A percentile compares a stretch with the other conserved stretches of the same genome.
Conservation (phyloP, 2,329 filamentous ascomycete species). For the Fusarium avenaceum region DNA sequence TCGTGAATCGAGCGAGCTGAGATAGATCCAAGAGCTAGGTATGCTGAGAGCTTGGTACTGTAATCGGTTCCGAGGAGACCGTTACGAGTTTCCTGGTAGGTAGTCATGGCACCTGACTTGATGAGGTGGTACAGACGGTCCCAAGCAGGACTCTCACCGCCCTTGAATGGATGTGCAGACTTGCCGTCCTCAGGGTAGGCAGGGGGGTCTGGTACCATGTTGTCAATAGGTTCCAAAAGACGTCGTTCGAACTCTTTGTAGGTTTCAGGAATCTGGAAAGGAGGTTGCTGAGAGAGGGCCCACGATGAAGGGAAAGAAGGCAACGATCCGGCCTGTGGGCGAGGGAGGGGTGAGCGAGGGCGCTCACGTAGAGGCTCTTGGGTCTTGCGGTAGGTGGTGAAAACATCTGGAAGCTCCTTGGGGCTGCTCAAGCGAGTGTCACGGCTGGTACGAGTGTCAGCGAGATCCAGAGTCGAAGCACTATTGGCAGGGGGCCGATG, state of each 20-base stretch:
- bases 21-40: slow-evolving; percentile 78
- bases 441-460: slow-evolving; percentile 62
- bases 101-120: slow-evolving; percentile 69
- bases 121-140: slow-evolving; percentile 73
- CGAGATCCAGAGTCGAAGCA: background rate
- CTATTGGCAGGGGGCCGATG: too few relatives aligned
- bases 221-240: slow-evolving; percentile 69
- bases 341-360: slow-evolving; percentile 69
- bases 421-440: slow-evolving; percentile 72
- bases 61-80: slow-evolving; percentile 78
- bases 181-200: slow-evolving; percentile 64
- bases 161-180: slow-evolving; percentile 75
- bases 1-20: slow-evolving; percentile 80
- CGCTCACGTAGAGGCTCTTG: slow-evolving; percentile 77
- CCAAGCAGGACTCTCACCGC: slow-evolving; percentile 74
- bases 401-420: slow-evolving; percentile 77
- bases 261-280: slow-evolving; percentile 73
- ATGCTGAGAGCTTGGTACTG: slow-evolving; percentile 82
- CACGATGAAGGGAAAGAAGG: slow-evolving; percentile 63
- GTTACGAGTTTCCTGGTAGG: slow-evolving; percentile 79
- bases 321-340: slow-evolving; percentile 64
- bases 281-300: slow-evolving; percentile 70
- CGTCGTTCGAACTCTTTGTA: slow-evolving; percentile 66
- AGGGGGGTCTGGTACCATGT: slow-evolving; percentile 66
- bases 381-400: slow-evolving; percentile 79